Conservation (phyloP, 2,329 filamentous ascomycete genomes). For the Chaetomium strumarium region DNA sequence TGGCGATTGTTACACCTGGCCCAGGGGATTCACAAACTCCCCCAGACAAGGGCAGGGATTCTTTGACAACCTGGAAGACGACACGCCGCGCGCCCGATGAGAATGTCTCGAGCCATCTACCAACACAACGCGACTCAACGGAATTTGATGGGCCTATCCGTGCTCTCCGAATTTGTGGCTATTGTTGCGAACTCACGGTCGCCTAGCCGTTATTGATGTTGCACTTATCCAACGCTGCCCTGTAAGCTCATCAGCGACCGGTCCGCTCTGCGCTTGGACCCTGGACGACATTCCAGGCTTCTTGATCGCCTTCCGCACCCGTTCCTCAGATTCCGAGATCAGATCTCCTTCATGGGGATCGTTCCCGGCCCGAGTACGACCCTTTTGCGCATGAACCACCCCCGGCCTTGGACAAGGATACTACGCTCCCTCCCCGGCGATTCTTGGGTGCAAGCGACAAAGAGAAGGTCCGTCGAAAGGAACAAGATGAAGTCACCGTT, state of each 20-base stretch:
- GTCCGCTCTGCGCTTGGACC: constrained; percentile 11
- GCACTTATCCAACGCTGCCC: constrained; percentile 16
- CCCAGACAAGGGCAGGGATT: background rate
- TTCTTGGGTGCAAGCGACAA: constrained; percentile 14
- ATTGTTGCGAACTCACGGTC: background rate
- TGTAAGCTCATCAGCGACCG: constrained; percentile 12
- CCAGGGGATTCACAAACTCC: background rate
- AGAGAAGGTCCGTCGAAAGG: constrained; percentile 13
- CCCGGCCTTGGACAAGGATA: constrained; percentile 20
- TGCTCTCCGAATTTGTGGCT: constrained; percentile 2
- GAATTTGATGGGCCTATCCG: background rate
- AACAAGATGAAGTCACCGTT: background rate
- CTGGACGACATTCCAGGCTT: constrained; percentile 20
- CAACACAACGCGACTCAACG: constrained; percentile 6
- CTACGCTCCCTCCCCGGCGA: constrained; percentile 9
- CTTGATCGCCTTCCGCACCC: constrained; percentile 25
- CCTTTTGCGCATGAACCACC: constrained; percentile 24
- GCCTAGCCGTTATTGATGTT: constrained; percentile 8
- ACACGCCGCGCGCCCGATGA: background rate
- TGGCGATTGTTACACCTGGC: background rate
- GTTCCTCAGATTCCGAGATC: constrained; percentile 24
- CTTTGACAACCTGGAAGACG: background rate
- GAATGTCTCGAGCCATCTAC: constrained; percentile 5
- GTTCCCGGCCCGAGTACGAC: constrained; percentile 26
- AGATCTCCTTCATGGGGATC: constrained; percentile 25